Percentiles rank a stretch among this genome's conserved stretches.
These are phyloP conservation scores for Gamsiella multidivaricata DNA, from an alignment of 192 early-diverging fungal species.

Conservation along the genomic window DNA sequence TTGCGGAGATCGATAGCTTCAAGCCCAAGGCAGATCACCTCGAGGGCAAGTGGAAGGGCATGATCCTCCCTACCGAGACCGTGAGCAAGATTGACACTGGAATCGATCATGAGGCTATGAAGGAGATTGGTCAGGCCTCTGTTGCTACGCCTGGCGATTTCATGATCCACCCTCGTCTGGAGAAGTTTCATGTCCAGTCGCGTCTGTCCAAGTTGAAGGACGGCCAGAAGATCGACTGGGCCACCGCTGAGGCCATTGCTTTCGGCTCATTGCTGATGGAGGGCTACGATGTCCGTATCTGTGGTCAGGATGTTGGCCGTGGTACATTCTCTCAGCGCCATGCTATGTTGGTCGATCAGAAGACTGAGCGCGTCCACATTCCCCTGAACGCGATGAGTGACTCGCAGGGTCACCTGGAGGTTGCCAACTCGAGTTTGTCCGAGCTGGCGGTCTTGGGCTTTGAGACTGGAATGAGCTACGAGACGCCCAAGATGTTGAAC, in stretches of 20 bases:
- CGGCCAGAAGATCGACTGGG: conserved; percentile 89
- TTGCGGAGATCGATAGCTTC: conserved; percentile 70
- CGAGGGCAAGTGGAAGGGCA: conserved; percentile 82
- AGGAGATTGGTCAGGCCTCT: conserved; percentile 80
- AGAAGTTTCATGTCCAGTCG: conserved; percentile 91
- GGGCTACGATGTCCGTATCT: conserved; percentile 90
- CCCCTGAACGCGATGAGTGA: conserved; percentile 80
- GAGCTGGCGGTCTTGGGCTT: conserved; percentile 97
- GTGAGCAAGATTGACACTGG: conserved; percentile 57
- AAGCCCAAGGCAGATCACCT: conserved; percentile 71
- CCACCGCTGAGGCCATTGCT: conserved; percentile 92
- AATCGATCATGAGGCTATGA: conserved; percentile 69
- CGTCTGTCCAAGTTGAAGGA: conserved; percentile 78
- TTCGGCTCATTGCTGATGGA: conserved; percentile 89
- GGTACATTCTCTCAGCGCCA: conserved; percentile 98
- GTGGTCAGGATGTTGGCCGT: conserved; percentile 97
- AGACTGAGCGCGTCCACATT: conserved; percentile 85
- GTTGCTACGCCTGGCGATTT: conserved; percentile 76
- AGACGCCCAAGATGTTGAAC: conserved; percentile 85
- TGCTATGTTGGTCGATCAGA: conserved; percentile 94
- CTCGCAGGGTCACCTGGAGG: conserved; percentile 60
- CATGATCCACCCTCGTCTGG: conserved; percentile 83
- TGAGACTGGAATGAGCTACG: conserved; percentile 94
- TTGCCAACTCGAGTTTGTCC: conserved; percentile 91
- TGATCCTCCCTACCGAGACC: conserved; percentile 72